Base-by-base conservation (phyloP, 2,329 filamentous ascomycete genomes). In the Stachybotrys echinatus region DNA sequence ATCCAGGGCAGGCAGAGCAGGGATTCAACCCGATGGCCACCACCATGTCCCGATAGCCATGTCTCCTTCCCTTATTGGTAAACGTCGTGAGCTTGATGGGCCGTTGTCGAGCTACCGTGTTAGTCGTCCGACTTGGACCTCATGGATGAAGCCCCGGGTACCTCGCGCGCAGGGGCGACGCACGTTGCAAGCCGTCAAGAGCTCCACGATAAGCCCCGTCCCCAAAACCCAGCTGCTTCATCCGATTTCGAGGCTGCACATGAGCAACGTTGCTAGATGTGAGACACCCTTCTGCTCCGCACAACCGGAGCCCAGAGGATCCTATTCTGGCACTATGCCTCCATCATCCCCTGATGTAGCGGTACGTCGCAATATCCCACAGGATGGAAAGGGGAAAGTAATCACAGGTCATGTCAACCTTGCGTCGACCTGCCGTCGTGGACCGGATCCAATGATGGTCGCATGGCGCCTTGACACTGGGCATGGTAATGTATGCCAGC, bases 191-290 rank as follows among this genome's bases (percentile, higher is more conserved):
- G 38, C 14, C 38, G n/a, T 40, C 17, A 5, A n/a, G 19, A 18
- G 38, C 38, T 40, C 38, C 38, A 40, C 19, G 38, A 20, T 40
- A 40, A 40, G 38, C 38, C 12, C 38, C 6, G 38, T n/a, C 38
- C 19, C 2, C 6, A 10, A n/a, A 18, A 18, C 18, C 38, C 10
- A 40, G 6, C 38, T 40, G 17, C 38, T 40, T 20, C 7, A 20
- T 40, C 27, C 17, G 38, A 40, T 8, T 20, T 18, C 19, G 38
- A 40, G 8, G 38, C 38, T 20, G 38, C 38, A 40, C 38, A 23
- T 43, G 19, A 48, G 49, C 52, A 53, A 53, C 52, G 52, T 53
- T 51, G 49, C 52, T 27, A 48, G 12, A 18, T 31, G 19, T 5
- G 19, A 18, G 14, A 20, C 45, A 37, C 27, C 34, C 45, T 47